Conservation (phyloP, 345 rosid species). For the Dovyalis caffra region DNA sequence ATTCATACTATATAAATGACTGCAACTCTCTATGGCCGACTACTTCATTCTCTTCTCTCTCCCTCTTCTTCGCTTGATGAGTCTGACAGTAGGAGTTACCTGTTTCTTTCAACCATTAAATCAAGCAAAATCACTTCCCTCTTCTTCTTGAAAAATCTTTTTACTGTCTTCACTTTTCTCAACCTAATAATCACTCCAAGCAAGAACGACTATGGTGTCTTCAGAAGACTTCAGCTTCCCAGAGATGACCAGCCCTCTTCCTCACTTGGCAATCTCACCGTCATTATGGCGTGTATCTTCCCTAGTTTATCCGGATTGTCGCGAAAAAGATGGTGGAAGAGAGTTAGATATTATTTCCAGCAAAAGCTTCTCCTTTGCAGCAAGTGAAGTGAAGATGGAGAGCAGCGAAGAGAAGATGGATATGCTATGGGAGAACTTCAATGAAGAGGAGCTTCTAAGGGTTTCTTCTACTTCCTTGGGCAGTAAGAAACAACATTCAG, state of each 20-base stretch:
- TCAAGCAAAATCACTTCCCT: too few relatives aligned
- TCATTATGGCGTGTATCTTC: slow-evolving; percentile 42
- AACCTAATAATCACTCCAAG: background rate
- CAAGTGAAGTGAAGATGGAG: background rate
- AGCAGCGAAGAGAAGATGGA: slow-evolving; percentile 9
- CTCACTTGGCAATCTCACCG: slow-evolving; percentile 27
- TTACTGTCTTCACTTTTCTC: too few relatives aligned
- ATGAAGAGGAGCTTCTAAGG: slow-evolving; percentile 36
- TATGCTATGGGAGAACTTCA: slow-evolving; percentile 46
- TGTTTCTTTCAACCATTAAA: slow-evolving; percentile 21
- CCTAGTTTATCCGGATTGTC: slow-evolving; percentile 23
- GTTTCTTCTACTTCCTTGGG: slow-evolving; percentile 3
- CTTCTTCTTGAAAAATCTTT: background rate
- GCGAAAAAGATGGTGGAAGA: background rate
- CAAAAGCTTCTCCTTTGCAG: background rate
- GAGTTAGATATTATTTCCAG: background rate
- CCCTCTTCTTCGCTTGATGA: background rate
- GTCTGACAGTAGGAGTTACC: background rate
- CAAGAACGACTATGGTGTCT: slow-evolving; percentile 10
- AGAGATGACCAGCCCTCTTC: slow-evolving; percentile 18
- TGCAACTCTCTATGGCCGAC: too few relatives aligned
- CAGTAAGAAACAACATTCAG: background rate
- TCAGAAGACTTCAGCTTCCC: slow-evolving; percentile 43
- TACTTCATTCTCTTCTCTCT: background rate
- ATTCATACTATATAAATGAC: too few relatives aligned